phyloP scores from a whole-genome alignment of 2,329 filamentous ascomycete species.

The Emericellopsis atlantica region DNA sequence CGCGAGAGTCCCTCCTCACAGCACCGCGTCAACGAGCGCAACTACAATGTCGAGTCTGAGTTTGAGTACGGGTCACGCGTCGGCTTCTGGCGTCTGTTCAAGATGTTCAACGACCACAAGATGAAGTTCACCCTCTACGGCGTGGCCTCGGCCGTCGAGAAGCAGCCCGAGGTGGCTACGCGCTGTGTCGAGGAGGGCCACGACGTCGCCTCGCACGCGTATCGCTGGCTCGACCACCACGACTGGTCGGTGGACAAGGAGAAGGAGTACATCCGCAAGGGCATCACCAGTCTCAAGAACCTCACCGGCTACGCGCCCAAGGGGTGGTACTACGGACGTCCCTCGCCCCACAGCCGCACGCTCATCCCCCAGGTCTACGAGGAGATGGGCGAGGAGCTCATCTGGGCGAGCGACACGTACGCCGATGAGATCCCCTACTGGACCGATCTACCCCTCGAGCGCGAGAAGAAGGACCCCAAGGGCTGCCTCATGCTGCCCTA shows the following conservation, averaged over 20 bases:
- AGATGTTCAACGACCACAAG: conserved; percentile 30
- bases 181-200: conserved; percentile 34
- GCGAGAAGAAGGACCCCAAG: conserved; percentile 21
- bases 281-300: conserved; percentile 24
- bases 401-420: conserved; percentile 37
- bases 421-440: conserved; percentile 44
- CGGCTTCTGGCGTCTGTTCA: conserved; percentile 35
- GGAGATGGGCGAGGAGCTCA: conserved; percentile 35
- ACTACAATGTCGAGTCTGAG: conserved; percentile 32
- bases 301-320: conserved; percentile 30
- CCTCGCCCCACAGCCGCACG: conserved; percentile 24
- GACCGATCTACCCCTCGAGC: conserved; percentile 37
- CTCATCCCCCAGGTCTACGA: conserved; percentile 34
- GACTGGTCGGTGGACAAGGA: conserved; percentile 30
- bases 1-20: conserved; percentile 22
- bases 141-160: conserved; percentile 32
- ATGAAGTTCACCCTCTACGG: conserved; percentile 39
- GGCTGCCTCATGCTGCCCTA: conserved; percentile 42
- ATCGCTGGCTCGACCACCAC: conserved; percentile 38
- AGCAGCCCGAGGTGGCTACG: conserved; percentile 31
- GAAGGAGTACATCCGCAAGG: conserved; percentile 30
- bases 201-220: conserved; percentile 35
- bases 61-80: conserved; percentile 37
- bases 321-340: conserved; percentile 33
- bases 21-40: conserved; percentile 25